A percentile compares a stretch with the other conserved stretches of the same genome.
Evolutionary conservation across 495 filamentous ascomycete genomes (phyloP).

Genomic region (Chaetomium cochliodes): DNA sequence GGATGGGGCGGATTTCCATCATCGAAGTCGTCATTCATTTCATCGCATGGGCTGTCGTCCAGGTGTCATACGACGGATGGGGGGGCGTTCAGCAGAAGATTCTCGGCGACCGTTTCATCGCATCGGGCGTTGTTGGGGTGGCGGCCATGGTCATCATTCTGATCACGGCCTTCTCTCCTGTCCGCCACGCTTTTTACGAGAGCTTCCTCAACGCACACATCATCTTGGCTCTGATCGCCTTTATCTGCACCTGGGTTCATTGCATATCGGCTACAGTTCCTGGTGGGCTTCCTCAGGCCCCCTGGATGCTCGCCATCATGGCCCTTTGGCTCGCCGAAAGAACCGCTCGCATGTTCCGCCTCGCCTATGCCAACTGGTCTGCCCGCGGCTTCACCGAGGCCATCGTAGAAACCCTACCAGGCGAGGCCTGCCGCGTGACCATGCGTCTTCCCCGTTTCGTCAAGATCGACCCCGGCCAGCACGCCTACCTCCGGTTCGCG

Average conservation of each 20-base stretch:
- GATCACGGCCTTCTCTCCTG: conserved; percentile 64
- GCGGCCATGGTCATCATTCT: conserved; percentile 58
- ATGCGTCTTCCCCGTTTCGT: conserved; percentile 74
- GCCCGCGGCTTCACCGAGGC: conserved; percentile 64
- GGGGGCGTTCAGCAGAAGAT: conserved; percentile 51
- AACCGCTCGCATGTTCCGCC: conserved; percentile 60
- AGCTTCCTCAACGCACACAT: conserved; percentile 86
- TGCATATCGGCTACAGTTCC: conserved; percentile 43
- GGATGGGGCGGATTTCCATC: conserved; percentile 86
- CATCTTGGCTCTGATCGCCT: conserved; percentile 58
- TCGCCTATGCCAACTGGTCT: conserved; percentile 69
- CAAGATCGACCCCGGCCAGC: conserved; percentile 77
- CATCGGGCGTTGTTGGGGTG: conserved; percentile 51
- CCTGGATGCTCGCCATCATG: conserved; percentile 66
- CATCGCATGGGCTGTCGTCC: conserved; percentile 67
- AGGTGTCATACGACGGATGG: conserved; percentile 67
- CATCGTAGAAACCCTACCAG: conserved; percentile 71
- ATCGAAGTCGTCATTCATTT: conserved; percentile 76
- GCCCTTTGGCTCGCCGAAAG: conserved; percentile 78
- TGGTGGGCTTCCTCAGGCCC: conserved; percentile 59
- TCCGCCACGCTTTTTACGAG: conserved; percentile 95
- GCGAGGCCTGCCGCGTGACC: conserved; percentile 80
- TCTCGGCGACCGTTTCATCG: conserved; percentile 55
- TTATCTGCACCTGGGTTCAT: conserved; percentile 71
- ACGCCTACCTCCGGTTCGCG: conserved; percentile 83